Conservation (phyloP, 2,329 filamentous ascomycete genomes). For the Trichocomaceae sp. region DNA sequence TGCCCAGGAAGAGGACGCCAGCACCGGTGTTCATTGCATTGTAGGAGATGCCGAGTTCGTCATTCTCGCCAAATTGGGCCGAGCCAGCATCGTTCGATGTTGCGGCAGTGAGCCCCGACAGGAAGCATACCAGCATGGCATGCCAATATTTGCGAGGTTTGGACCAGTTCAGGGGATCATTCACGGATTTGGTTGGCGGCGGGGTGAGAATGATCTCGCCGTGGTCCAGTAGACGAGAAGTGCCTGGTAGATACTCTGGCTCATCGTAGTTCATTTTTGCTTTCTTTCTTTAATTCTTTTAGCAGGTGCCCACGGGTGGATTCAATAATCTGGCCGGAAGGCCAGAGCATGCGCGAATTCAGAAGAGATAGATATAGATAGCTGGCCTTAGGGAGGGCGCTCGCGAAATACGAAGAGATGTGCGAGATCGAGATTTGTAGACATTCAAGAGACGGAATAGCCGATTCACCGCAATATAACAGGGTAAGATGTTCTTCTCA, state of each 20-base stretch:
- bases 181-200: slow-evolving; percentile 47
- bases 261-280: slow-evolving; percentile 4
- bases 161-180: slow-evolving; percentile 50
- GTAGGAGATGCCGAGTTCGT: slow-evolving; percentile 47
- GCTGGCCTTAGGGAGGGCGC: slow-evolving; percentile 9
- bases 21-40: slow-evolving; percentile 51
- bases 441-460: background rate
- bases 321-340: slow-evolving; percentile 6
- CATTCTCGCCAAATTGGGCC: slow-evolving; percentile 46
- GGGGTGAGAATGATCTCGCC: slow-evolving; percentile 48
- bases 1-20: slow-evolving; percentile 50
- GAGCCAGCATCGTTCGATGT: slow-evolving; percentile 52
- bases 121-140: slow-evolving; percentile 47
- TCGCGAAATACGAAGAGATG: slow-evolving; percentile 10
- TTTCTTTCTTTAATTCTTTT: background rate
- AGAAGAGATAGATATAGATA: background rate
- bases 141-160: slow-evolving; percentile 46
- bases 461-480: too few relatives aligned
- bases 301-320: too few relatives aligned
- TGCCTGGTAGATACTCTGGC: slow-evolving; percentile 21
- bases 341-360: slow-evolving; percentile 8
- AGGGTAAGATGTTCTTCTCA: too few relatives aligned
- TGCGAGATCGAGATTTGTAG: slow-evolving; percentile 6
- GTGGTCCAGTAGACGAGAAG: slow-evolving; percentile 22
- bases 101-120: slow-evolving; percentile 51